Percentiles rank a stretch among this genome's conserved stretches.
phyloP scores from a whole-genome alignment of 2,329 filamentous ascomycete genomes.

The Penicillium sp. region DNA sequence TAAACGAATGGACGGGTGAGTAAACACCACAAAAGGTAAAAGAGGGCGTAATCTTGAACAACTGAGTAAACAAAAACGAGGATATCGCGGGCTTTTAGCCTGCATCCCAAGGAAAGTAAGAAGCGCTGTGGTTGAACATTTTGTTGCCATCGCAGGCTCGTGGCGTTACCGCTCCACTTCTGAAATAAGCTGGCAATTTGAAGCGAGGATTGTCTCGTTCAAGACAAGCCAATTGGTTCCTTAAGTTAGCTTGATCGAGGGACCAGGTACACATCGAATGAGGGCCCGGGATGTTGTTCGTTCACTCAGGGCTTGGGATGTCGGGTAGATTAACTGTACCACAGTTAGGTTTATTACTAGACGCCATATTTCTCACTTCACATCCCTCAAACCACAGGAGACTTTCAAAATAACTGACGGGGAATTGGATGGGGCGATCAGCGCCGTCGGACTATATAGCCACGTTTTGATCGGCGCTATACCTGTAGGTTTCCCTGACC shows the following conservation, averaged over 20 bases:
- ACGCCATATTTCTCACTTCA: background rate
- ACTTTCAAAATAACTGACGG: background rate
- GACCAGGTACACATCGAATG: background rate
- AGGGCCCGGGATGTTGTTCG: background rate
- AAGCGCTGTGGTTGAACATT: background rate
- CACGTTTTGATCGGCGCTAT: background rate
- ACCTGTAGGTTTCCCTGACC: background rate
- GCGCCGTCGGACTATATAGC: background rate
- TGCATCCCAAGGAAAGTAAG: background rate
- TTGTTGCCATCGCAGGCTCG: background rate
- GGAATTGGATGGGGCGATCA: background rate
- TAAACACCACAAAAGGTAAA: background rate
- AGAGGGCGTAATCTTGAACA: background rate
- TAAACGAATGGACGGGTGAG: conserved; percentile 4
- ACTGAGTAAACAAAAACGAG: background rate
- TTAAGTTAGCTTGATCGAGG: background rate
- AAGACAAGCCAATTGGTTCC: background rate
- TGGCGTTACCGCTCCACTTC: conserved; percentile 4
- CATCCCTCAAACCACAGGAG: background rate
- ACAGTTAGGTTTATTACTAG: background rate
- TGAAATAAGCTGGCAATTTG: background rate
- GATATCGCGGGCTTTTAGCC: background rate
- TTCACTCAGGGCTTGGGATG: conserved; percentile 1
- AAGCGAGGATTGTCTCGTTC: background rate
- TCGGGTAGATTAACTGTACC: too few relatives aligned